These are phyloP conservation scores for Senna siamea DNA, from an alignment of 306 rosid species.

Conservation along the genomic window DNA sequence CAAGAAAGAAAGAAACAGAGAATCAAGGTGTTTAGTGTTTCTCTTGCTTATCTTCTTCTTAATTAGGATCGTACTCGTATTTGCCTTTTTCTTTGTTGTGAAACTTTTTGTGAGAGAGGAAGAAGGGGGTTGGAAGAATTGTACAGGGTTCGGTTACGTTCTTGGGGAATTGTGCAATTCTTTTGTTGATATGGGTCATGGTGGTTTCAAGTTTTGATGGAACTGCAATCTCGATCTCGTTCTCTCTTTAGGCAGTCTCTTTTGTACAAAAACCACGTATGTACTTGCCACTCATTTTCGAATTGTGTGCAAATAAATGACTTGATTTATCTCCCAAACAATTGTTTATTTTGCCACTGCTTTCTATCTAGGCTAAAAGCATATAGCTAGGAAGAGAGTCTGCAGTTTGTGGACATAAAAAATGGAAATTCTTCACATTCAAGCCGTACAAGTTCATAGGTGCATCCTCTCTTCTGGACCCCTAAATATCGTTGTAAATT, in stretches of 20 bases:
- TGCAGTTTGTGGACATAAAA: slow-evolving; percentile 5
- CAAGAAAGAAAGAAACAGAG: not conserved
- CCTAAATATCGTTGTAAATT: slow-evolving; percentile 31
- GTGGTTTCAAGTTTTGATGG: slow-evolving; percentile 1
- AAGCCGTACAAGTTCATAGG: slow-evolving; percentile 9
- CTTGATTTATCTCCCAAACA: not conserved
- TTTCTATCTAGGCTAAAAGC: too few species aligned
- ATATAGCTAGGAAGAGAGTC: slow-evolving; percentile 15
- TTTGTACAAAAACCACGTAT: slow-evolving; percentile 29
- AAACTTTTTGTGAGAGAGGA: too few species aligned
- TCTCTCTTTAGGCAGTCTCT: not conserved
- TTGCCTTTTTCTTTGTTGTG: slow-evolving; percentile 16
- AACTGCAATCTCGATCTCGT: slow-evolving; percentile 20
- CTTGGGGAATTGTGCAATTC: slow-evolving; percentile 45
- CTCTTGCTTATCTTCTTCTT: slow-evolving; percentile 16
- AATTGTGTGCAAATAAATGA: not conserved
- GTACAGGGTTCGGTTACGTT: slow-evolving; percentile 43
- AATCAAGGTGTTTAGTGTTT: not conserved
- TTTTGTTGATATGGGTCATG: slow-evolving; percentile 39
- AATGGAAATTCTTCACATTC: not conserved
- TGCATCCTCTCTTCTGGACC: slow-evolving; percentile 32
- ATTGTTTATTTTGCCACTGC: too few species aligned
- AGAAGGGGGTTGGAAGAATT: slow-evolving; percentile 40
- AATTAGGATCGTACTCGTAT: too few species aligned
- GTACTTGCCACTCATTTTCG: slow-evolving; percentile 24